Conservation (phyloP, 1,284 basidiomycete genomes). For the Irpex lacteus region DNA sequence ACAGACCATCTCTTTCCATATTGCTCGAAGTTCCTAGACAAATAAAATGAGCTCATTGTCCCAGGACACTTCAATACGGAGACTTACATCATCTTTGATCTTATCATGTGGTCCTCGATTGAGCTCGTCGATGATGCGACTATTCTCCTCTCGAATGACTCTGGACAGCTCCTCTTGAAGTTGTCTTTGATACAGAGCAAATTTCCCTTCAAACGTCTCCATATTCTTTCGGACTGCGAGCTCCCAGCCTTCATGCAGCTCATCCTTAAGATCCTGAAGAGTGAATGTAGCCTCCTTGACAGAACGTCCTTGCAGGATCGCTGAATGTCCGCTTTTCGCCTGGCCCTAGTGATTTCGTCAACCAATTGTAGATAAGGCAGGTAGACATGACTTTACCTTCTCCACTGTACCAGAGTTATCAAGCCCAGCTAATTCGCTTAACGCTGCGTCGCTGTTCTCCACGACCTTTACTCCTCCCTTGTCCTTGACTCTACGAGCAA, state of each 20-base stretch:
- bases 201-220: constrained; percentile 30
- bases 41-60: not conserved
- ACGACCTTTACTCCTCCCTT: constrained; percentile 11
- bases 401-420: constrained; percentile 1
- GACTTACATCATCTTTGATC: constrained; percentile 28
- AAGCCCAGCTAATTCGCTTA: constrained; percentile 12
- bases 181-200: constrained; percentile 30
- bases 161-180: constrained; percentile 24
- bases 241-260: constrained; percentile 26
- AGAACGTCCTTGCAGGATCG: constrained; percentile 9
- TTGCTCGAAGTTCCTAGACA: constrained; percentile 23
- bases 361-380: not conserved
- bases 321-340: not conserved
- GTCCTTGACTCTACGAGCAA: constrained; percentile 9
- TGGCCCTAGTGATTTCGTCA: not conserved
- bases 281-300: constrained; percentile 10
- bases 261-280: constrained; percentile 28
- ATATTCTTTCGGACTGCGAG: constrained; percentile 26
- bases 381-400: constrained; percentile 3
- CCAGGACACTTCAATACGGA: too few species aligned
- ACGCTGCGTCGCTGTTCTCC: constrained; percentile 12
- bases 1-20: constrained; percentile 32
- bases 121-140: constrained; percentile 28
- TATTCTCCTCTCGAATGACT: constrained; percentile 23
- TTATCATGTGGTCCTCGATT: constrained; percentile 31